Base-by-base conservation (phyloP, 1,284 basidiomycete species). In the Rhodotorula sp. region DNA sequence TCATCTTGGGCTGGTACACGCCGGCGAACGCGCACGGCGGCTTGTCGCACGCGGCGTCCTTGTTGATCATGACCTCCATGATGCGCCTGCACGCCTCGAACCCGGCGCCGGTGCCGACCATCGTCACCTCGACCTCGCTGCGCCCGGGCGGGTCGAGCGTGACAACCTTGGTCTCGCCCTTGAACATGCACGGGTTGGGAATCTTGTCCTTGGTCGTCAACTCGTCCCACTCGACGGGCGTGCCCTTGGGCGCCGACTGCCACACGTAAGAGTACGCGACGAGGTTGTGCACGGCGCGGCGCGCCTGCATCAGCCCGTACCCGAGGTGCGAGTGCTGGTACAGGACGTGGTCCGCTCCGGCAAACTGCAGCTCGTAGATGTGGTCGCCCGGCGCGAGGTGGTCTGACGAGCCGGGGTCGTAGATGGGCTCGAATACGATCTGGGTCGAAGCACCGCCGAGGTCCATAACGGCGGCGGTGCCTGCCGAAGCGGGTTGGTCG, bases 311-410 rank as follows among this genome's bases (percentile, higher is more conserved):
- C 46, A 99, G 85, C 9, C 96, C 97, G 81, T 96, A 99, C 14
- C 95, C 95, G 64, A 99, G 87, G 83, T 96, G 95, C 74, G 93
- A 97, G 81, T 97, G 94, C 83, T 97, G 94, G 83, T 97, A 96
- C 71, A 97, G 82, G 70, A 88, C 87, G 81, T 90, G 88, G 64
- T 83, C 85, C 77, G 83, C 84, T 56, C 90, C 91, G 13, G 87
- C 90, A 80, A 95, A 93, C 60, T 81, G 84, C 63, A 99, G 86
- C 68, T 89, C 88, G 82, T 96, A 98, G 82, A 93, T 93, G 85
- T 99, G 96, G 74, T 97, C 95, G 57, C 95, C 95, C 17, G 92
- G 88, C 78, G 86, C 87, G 75, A 98, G 83, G 70, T 81, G 80
- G 61, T 82, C 79, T 69, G 85, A 83, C 66, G 82, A 77, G 74